phyloP scores from a whole-genome alignment of 768 basidiomycete species.

The Tulasnella sp. region DNA sequence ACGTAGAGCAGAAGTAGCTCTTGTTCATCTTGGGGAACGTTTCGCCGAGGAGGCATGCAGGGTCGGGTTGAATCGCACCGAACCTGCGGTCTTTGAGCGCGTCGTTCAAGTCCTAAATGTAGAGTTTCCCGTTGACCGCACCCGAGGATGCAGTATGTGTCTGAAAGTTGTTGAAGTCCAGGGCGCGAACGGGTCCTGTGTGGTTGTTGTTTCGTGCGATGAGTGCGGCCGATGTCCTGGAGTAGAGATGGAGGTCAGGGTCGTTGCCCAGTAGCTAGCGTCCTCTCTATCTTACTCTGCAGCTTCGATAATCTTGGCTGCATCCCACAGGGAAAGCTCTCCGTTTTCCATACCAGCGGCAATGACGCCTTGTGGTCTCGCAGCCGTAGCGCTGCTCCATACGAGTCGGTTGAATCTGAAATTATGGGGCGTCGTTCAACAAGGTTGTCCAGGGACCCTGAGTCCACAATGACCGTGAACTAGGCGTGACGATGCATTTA shows the following conservation, averaged over 20 bases:
- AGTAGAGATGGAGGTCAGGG: not conserved
- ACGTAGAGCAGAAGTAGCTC: no score
- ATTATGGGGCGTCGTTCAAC: not conserved
- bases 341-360: constrained; percentile 97
- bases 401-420: constrained; percentile 86
- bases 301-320: constrained; percentile 73
- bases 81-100: no score
- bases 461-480: constrained; percentile 32
- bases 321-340: constrained; percentile 87
- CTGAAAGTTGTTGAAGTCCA: constrained; percentile 94
- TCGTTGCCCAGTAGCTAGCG: not conserved
- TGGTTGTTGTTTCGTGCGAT: constrained; percentile 81
- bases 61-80: no score
- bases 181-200: constrained; percentile 84
- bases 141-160: constrained; percentile 83
- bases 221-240: constrained; percentile 55
- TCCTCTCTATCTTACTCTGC: constrained; percentile 50
- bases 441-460: not conserved
- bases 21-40: no score
- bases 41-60: no score
- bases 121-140: constrained; percentile 86
- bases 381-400: constrained; percentile 68
- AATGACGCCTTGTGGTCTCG: constrained; percentile 66
- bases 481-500: constrained; percentile 60
- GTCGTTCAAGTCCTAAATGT: constrained; percentile 92